These are phyloP conservation scores for Pestalotiopsis sp. DNA, from an alignment of 2,329 filamentous ascomycete species.

Conservation along the genomic window DNA sequence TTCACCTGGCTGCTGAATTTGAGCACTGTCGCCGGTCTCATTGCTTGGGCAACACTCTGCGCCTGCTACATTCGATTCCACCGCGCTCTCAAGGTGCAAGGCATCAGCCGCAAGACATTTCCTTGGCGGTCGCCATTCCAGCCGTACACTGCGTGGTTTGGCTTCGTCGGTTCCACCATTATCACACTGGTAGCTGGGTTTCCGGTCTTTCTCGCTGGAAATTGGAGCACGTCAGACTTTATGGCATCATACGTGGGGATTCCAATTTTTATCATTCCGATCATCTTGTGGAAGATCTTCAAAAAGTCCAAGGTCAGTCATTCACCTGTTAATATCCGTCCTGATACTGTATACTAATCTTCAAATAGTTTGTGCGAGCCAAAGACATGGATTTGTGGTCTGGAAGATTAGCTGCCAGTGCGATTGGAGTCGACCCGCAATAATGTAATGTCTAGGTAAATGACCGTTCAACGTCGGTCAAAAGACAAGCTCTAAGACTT, in stretches of 20 bases:
- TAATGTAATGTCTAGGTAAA: not conserved
- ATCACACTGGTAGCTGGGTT: slow-evolving; percentile 30
- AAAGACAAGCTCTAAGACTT: not conserved
- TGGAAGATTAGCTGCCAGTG: slow-evolving; percentile 19
- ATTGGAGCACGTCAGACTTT: slow-evolving; percentile 32
- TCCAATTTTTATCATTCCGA: slow-evolving; percentile 42
- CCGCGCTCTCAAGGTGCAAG: slow-evolving; percentile 14
- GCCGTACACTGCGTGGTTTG: slow-evolving; percentile 17
- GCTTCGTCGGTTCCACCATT: slow-evolving; percentile 15
- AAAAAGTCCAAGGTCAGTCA: slow-evolving; percentile 37
- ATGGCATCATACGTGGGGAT: slow-evolving; percentile 43
- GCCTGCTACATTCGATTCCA: slow-evolving; percentile 19
- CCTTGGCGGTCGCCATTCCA: slow-evolving; percentile 17
- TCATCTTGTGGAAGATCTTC: slow-evolving; percentile 42
- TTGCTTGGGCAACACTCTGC: slow-evolving; percentile 18
- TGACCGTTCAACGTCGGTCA: not conserved
- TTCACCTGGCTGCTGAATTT: slow-evolving; percentile 22
- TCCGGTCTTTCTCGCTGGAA: slow-evolving; percentile 27
- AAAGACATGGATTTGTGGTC: slow-evolving; percentile 29
- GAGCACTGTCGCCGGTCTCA: slow-evolving; percentile 16
- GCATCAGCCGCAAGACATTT: slow-evolving; percentile 12
- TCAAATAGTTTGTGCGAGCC: slow-evolving; percentile 24
- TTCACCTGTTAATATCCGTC: slow-evolving; percentile 1
- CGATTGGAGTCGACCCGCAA: not conserved
- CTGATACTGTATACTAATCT: not conserved